Evolutionary conservation across 352 stramenopile genomes (phyloP), one percentile per base, ranked within the genome.

Genomic region (Globisporangium nodosum): DNA sequence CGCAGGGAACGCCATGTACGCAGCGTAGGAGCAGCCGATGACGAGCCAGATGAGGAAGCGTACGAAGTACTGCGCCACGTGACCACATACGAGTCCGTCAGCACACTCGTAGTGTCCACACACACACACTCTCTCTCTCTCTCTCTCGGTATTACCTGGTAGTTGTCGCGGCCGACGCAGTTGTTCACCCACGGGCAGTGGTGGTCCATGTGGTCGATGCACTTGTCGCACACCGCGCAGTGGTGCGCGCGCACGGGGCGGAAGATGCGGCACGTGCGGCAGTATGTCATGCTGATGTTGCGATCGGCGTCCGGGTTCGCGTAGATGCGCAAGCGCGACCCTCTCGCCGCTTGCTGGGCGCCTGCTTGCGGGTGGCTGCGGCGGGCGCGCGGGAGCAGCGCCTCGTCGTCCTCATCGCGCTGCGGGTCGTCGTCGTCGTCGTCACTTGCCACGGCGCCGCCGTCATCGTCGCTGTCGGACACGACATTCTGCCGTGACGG

Each of bases 111-210:
- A 46, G 1, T 3, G 21, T 9, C 21, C 37, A n/a, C n/a, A n/a
- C n/a, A n/a, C n/a, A n/a, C n/a, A n/a, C n/a, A n/a, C 43, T 12
- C 43, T 8, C 42, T 13, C n/a, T 0, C 6, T 15, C 43, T 12
- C 11, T 31, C 12, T 5, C 31, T 16, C 42, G 4, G 16, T 16
- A 72, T 15, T 76, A 87, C 77, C 52, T 75, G 98, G 78, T 98
- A 97, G 73, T 99, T 99, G 60, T 93, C 83, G 48, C 97, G 92
- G 48, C 95, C 96, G 52, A 99, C 87, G 68, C 94, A 99, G 76
- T 98, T 98, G 69, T 98, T 98, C 7, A 98, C 85, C 95, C 95
- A 99, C n/a, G 94, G 94, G 61, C 95, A 98, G 71, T 98, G 93
- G 81, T 98, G 96, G 68, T 99, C 96, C 92, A 99, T 98, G 70